Conservation (phyloP, 768 basidiomycete species). For the Tulasnella sp. region DNA sequence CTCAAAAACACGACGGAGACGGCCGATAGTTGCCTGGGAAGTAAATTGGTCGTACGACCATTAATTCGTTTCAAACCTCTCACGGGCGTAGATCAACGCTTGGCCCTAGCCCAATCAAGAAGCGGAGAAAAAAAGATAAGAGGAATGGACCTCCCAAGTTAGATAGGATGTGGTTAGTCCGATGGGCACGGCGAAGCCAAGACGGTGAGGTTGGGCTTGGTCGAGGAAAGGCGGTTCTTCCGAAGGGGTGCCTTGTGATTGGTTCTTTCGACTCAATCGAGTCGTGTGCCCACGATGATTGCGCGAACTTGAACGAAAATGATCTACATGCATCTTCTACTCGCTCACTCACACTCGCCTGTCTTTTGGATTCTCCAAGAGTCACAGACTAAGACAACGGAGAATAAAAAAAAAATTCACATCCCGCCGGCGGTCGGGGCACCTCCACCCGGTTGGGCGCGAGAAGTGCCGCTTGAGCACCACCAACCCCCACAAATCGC, state of each 20-base stretch:
- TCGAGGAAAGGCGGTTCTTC: background rate
- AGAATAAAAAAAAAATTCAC: background rate
- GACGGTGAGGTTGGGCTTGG: background rate
- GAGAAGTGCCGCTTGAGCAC: background rate
- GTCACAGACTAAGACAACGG: background rate
- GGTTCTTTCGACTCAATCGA: background rate
- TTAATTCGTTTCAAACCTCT: background rate
- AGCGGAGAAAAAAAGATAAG: background rate
- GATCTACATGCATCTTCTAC: background rate
- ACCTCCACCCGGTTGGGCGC: background rate
- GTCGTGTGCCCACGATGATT: background rate
- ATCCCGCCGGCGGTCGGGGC: background rate
- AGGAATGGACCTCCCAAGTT: background rate
- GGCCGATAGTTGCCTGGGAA: background rate
- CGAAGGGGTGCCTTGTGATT: background rate
- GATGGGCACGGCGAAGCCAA: background rate
- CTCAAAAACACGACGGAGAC: background rate
- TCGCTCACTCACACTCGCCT: background rate
- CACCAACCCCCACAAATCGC: background rate
- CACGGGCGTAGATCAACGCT: background rate
- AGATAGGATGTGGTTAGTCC: background rate
- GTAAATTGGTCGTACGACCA: background rate
- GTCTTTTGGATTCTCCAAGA: background rate
- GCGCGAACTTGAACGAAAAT: background rate
- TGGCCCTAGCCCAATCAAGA: background rate